These are phyloP conservation scores for Trichaptum fuscoviolaceum DNA, from an alignment of 768 basidiomycete genomes.

Conservation along the genomic window DNA sequence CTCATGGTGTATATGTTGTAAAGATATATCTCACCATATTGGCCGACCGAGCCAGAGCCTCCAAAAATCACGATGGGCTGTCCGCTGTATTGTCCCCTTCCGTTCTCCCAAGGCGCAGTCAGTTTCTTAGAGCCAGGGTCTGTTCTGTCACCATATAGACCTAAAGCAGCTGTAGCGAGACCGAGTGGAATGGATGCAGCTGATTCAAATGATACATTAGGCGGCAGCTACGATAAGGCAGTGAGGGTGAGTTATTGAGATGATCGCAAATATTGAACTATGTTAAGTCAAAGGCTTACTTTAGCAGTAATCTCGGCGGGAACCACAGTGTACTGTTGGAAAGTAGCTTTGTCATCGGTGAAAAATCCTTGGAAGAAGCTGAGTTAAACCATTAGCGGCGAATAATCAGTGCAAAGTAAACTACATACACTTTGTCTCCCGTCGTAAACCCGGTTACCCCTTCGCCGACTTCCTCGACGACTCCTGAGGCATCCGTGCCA, in stretches of 20 bases:
- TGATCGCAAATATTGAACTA: too few species aligned
- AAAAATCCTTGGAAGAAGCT: conserved; percentile 29
- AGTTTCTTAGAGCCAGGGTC: conserved; percentile 36
- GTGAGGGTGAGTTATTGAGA: conserved; percentile 3
- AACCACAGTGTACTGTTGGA: conserved; percentile 41
- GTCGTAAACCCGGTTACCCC: conserved; percentile 43
- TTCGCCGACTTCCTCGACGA: conserved; percentile 45
- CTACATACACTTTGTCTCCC: conserved; percentile 49
- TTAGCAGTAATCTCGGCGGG: conserved; percentile 36
- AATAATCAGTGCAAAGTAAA: conserved; percentile 4
- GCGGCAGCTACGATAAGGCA: conserved; percentile 22
- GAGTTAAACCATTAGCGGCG: neutral
- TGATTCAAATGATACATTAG: conserved; percentile 41
- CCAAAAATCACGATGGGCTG: conserved; percentile 46
- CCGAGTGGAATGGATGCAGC: conserved; percentile 45
- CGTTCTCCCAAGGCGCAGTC: conserved; percentile 32
- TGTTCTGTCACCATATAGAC: conserved; percentile 32
- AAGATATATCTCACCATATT: conserved; percentile 35
- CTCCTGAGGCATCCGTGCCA: conserved; percentile 48
- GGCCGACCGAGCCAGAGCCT: conserved; percentile 44
- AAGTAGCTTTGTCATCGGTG: conserved; percentile 31
- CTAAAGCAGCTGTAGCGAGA: conserved; percentile 42
- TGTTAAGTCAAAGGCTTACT: conserved; percentile 22
- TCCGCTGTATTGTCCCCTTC: conserved; percentile 35
- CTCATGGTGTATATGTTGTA: conserved; percentile 2